Evolutionary conservation across 2,329 filamentous ascomycete species (phyloP).

Genomic region (Chaetomium sp.): DNA sequence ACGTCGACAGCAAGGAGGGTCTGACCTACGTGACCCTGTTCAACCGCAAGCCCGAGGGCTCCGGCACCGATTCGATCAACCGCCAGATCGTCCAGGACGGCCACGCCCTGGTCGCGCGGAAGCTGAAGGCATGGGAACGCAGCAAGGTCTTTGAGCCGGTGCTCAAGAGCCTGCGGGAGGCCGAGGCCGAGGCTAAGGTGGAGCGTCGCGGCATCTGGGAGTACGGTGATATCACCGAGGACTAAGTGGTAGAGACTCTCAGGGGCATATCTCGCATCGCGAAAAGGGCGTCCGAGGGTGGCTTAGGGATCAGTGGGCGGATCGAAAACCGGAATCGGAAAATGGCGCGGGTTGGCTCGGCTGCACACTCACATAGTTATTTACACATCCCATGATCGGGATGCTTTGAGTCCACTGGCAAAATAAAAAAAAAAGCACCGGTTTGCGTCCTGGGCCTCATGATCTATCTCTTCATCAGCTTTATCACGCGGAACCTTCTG

Average conservation of each 20-base stretch:
- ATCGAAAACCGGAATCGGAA: not conserved
- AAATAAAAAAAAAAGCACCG: not conserved
- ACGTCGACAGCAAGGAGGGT: constrained; percentile 75
- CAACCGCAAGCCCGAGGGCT: constrained; percentile 65
- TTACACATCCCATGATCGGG: not conserved
- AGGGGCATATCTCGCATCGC: constrained; percentile 4
- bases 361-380: not conserved
- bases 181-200: constrained; percentile 77
- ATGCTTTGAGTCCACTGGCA: not conserved
- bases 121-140: constrained; percentile 89
- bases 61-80: constrained; percentile 74
- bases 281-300: not conserved
- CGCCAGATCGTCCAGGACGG: constrained; percentile 82
- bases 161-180: constrained; percentile 69
- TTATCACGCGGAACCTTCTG: not conserved
- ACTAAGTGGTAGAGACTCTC: constrained; percentile 51
- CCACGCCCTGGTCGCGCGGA: constrained; percentile 86
- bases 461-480: not conserved
- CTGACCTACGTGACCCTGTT: constrained; percentile 85
- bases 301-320: too few relatives aligned
- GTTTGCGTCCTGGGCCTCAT: not conserved
- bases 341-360: not conserved
- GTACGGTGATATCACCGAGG: constrained; percentile 94
- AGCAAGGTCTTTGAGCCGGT: constrained; percentile 68
- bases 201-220: constrained; percentile 92